phyloP scores from a whole-genome alignment of 2,329 filamentous ascomycete genomes.

The Sporothrix globosa region DNA sequence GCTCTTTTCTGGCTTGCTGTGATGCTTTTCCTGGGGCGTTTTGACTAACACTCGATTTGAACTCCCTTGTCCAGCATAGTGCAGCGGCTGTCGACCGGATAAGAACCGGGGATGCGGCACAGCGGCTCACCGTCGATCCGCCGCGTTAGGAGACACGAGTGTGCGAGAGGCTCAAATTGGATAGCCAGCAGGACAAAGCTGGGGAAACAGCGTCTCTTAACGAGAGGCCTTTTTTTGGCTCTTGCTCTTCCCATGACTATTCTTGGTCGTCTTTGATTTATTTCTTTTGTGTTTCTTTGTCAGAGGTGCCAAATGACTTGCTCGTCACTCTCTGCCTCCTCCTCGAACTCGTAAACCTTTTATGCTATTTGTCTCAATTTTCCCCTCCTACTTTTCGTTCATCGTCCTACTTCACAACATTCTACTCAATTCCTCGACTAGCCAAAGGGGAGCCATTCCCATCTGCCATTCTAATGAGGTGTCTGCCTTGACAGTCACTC shows the following conservation, averaged over 20 bases:
- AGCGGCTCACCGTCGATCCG: slow-evolving; percentile 24
- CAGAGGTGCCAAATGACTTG: neutral
- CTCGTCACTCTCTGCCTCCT: neutral
- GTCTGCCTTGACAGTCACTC: too few relatives aligned
- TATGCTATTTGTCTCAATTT: neutral
- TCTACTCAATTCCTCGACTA: neutral
- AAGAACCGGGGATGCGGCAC: slow-evolving; percentile 29
- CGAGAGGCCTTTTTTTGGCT: neutral
- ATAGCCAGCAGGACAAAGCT: neutral
- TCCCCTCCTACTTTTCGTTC: neutral
- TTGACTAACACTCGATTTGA: neutral
- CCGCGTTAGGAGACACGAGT: slow-evolving; percentile 5
- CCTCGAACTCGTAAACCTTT: neutral
- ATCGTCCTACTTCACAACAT: neutral
- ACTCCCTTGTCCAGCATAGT: slow-evolving; percentile 3
- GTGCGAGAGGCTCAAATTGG: neutral
- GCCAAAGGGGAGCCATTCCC: too few relatives aligned
- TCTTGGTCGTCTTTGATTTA: neutral
- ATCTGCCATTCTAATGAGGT: too few relatives aligned
- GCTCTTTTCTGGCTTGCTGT: slow-evolving; percentile 35
- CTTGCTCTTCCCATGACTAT: neutral
- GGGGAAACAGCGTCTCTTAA: neutral
- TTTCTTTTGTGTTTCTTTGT: neutral
- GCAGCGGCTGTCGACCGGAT: slow-evolving; percentile 29
- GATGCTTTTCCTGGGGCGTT: too few relatives aligned